phyloP scores from a whole-genome alignment of 2,329 filamentous ascomycete genomes.

The Remersonia thermophila region DNA sequence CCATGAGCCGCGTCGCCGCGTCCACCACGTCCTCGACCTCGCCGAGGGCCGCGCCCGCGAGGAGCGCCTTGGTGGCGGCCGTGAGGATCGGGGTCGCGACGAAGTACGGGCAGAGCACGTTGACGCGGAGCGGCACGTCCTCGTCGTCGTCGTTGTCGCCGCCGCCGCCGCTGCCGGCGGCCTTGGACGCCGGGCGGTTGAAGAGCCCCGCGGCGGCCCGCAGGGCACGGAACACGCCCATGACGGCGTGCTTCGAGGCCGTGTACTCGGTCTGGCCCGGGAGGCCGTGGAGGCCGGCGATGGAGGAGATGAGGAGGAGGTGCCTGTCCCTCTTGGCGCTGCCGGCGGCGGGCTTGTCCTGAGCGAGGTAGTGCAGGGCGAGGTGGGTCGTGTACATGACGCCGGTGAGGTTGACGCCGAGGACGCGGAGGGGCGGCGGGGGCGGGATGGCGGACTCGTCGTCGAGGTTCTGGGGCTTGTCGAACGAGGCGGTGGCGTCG shows the following conservation, averaged over 20 bases:
- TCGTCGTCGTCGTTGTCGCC: too few relatives aligned
- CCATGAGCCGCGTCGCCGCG: conserved; percentile 48
- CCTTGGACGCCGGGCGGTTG: too few relatives aligned
- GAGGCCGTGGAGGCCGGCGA: conserved; percentile 41
- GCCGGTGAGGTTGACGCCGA: conserved; percentile 52
- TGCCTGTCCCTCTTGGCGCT: conserved; percentile 36
- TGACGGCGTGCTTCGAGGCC: conserved; percentile 52
- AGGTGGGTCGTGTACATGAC: conserved; percentile 54
- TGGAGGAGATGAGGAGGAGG: conserved; percentile 49
- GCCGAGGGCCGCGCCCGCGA: conserved; percentile 44
- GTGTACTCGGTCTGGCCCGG: conserved; percentile 41
- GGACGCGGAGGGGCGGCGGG: conserved; percentile 36
- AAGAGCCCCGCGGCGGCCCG: conserved; percentile 32
- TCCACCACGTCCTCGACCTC: conserved; percentile 49
- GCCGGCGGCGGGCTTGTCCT: conserved; percentile 26
- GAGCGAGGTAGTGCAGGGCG: conserved; percentile 45
- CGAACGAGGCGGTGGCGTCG: conserved; percentile 30
- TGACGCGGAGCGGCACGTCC: conserved; percentile 42
- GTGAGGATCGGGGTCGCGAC: conserved; percentile 48
- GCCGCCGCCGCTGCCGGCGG: too few relatives aligned
- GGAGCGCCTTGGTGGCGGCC: conserved; percentile 31
- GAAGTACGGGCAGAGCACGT: conserved; percentile 57
- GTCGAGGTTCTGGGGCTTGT: conserved; percentile 25
- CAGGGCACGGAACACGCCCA: conserved; percentile 51
- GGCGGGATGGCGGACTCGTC: conserved; percentile 26